phyloP scores from a whole-genome alignment of 148 eudicot species.

The Rhododendron kiyosumense region DNA sequence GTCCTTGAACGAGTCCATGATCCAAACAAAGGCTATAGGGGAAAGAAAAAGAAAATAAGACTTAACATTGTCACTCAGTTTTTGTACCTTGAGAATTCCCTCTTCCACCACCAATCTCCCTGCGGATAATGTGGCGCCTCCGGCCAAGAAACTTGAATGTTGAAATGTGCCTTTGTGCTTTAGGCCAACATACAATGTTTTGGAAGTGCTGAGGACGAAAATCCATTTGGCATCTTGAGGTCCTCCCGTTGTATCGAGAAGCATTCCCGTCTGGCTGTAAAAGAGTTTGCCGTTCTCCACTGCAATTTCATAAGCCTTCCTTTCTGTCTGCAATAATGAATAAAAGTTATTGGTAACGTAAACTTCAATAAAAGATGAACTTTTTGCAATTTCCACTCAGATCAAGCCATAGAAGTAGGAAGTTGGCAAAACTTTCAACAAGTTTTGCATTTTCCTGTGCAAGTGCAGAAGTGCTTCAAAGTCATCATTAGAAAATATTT shows the following conservation, averaged over 20 bases:
- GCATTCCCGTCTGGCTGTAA: constrained; percentile 33
- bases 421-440: background rate
- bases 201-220: constrained; percentile 64
- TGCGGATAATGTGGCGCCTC: constrained; percentile 82
- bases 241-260: constrained; percentile 48
- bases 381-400: background rate
- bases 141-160: constrained; percentile 83
- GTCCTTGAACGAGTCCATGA: background rate
- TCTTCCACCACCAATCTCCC: constrained; percentile 57
- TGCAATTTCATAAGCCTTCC: constrained; percentile 57
- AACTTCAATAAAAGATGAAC: background rate
- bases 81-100: constrained; percentile 52
- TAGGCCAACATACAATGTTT: constrained; percentile 51
- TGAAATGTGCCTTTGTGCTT: constrained; percentile 69
- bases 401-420: background rate
- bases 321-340: constrained; percentile 41
- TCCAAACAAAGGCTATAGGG: background rate
- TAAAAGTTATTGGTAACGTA: background rate
- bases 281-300: constrained; percentile 46
- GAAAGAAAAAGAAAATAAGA: background rate
- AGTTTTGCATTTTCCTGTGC: background rate
- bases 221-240: constrained; percentile 50
- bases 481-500: background rate
- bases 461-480: background rate
- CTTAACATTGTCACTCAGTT: background rate